Percentiles rank a stretch among this genome's conserved stretches.
phyloP scores from a whole-genome alignment of 495 filamentous ascomycete genomes.

The Hypoxylon crocopeplum region DNA sequence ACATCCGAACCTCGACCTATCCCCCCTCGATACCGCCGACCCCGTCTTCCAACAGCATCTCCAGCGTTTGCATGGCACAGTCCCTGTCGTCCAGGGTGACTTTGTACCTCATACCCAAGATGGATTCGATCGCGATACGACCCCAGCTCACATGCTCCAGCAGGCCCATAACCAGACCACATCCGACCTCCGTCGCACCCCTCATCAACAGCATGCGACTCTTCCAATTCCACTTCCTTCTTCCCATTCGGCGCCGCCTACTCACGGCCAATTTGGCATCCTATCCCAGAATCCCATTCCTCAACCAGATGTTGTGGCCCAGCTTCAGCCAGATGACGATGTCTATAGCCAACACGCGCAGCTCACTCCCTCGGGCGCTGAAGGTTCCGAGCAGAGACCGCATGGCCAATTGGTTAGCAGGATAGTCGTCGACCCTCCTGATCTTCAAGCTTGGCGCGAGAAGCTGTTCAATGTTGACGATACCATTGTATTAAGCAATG shows the following conservation, averaged over 20 bases:
- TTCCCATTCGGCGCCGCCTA: constrained; percentile 39
- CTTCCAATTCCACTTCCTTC: constrained; percentile 34
- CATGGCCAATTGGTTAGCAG: constrained; percentile 63
- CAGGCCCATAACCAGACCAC: constrained; percentile 36
- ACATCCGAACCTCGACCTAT: constrained; percentile 49
- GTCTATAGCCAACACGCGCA: constrained; percentile 28
- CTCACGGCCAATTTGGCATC: constrained; percentile 53
- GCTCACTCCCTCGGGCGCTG: constrained; percentile 36
- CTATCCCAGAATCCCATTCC: constrained; percentile 47
- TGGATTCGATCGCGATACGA: constrained; percentile 34
- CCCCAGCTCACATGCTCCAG: constrained; percentile 38
- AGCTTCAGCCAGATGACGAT: constrained; percentile 46
- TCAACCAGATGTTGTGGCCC: constrained; percentile 45
- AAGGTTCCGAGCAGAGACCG: constrained; percentile 50
- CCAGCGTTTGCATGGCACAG: constrained; percentile 45
- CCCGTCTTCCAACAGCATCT: constrained; percentile 48
- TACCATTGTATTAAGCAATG: constrained; percentile 74
- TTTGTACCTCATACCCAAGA: constrained; percentile 46
- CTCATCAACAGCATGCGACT: constrained; percentile 43
- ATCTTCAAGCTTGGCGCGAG: constrained; percentile 75
- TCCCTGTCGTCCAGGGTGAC: constrained; percentile 45
- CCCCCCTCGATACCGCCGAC: constrained; percentile 43
- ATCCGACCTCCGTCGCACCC: constrained; percentile 42
- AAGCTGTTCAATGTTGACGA: constrained; percentile 81
- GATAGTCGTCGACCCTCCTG: constrained; percentile 69